phyloP scores from a whole-genome alignment of 352 stramenopile genomes.

The Pythium aristosporum region DNA sequence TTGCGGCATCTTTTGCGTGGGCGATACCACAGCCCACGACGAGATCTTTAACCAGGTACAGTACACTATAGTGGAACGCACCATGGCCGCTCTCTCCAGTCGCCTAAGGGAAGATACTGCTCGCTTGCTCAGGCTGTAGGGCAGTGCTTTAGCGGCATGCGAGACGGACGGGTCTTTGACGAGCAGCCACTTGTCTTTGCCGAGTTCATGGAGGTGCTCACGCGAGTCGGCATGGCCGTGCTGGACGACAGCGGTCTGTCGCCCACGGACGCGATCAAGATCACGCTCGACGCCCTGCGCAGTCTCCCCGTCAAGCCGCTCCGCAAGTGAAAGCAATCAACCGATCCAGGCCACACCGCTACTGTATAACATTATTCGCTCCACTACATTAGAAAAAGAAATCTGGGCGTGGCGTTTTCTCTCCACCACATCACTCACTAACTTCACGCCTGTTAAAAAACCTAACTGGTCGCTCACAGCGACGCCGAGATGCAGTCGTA shows the following conservation, averaged over 20 bases:
- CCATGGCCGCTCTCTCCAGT: background rate
- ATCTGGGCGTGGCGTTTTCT: background rate
- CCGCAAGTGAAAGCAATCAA: slow-evolving; percentile 32
- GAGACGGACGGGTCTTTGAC: slow-evolving; percentile 34
- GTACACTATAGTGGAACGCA: too few species aligned
- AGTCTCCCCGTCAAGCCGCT: slow-evolving; percentile 42
- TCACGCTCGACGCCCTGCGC: slow-evolving; percentile 71
- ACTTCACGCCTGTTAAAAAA: background rate
- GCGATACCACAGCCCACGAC: slow-evolving; percentile 53
- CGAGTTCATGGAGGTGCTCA: slow-evolving; percentile 70
- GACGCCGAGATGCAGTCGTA: slow-evolving; percentile 58
- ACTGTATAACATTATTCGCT: too few species aligned
- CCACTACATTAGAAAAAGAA: slow-evolving; percentile 12
- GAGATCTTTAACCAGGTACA: slow-evolving; percentile 47
- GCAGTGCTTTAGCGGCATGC: slow-evolving; percentile 59
- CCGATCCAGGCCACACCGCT: background rate
- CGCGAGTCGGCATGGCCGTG: slow-evolving; percentile 60
- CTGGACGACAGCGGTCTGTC: slow-evolving; percentile 62
- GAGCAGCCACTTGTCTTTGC: slow-evolving; percentile 62
- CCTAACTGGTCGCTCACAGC: background rate
- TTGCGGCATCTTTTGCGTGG: slow-evolving; percentile 72
- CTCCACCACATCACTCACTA: background rate
- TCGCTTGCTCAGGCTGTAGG: slow-evolving; percentile 38
- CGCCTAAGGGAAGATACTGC: background rate
- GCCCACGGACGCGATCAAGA: slow-evolving; percentile 66